Conservation (phyloP, 805 yeast species). For the Wickerhamomyces strasburgensis region DNA sequence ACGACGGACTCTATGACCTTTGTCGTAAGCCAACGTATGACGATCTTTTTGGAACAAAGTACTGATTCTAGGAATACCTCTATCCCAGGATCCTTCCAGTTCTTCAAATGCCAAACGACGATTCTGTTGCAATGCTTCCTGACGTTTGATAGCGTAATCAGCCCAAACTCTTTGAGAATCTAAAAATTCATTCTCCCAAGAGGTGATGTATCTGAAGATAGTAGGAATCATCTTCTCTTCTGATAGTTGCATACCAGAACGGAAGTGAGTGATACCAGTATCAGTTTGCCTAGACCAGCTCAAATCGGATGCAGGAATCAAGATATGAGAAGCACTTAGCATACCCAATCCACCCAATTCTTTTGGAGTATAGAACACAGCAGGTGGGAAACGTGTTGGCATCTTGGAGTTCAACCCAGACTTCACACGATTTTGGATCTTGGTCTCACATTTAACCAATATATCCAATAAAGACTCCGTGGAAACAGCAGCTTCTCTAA, state of each 20-base stretch:
- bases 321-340: slow-evolving; percentile 93
- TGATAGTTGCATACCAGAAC: slow-evolving; percentile 85
- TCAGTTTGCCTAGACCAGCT: slow-evolving; percentile 92
- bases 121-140: slow-evolving; percentile 80
- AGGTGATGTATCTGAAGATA: slow-evolving; percentile 81
- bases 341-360: slow-evolving; percentile 97
- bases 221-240: slow-evolving; percentile 87
- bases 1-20: slow-evolving; percentile 82
- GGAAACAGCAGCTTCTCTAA: slow-evolving; percentile 85
- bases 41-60: slow-evolving; percentile 93
- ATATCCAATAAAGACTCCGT: slow-evolving; percentile 75
- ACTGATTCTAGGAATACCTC: slow-evolving; percentile 95
- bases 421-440: slow-evolving; percentile 89
- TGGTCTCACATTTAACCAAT: slow-evolving; percentile 86
- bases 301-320: slow-evolving; percentile 90
- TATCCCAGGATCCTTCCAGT: slow-evolving; percentile 90
- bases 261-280: slow-evolving; percentile 89
- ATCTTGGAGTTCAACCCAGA: slow-evolving; percentile 94
- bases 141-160: slow-evolving; percentile 86
- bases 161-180: slow-evolving; percentile 98
- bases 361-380: slow-evolving; percentile 95
- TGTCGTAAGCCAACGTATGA: slow-evolving; percentile 90
- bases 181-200: slow-evolving; percentile 94
- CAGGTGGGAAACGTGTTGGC: slow-evolving; percentile 99
- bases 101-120: slow-evolving; percentile 89